Evolutionary conservation across 345 rosid species (phyloP), one percentile per base, ranked within the genome.

Genomic region (Abelmoschus esculentus): DNA sequence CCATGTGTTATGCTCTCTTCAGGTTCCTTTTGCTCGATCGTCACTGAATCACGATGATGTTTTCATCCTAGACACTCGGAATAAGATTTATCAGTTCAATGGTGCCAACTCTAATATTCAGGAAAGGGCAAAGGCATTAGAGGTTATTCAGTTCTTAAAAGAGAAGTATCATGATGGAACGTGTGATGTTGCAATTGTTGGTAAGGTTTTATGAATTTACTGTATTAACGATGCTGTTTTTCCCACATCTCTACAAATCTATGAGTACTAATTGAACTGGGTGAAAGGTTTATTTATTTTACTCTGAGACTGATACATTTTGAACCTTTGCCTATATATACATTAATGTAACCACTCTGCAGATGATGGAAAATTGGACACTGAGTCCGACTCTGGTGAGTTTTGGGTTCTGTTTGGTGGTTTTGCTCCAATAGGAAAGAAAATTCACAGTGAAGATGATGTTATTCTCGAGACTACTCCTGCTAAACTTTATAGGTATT

Each of bases 31-130:
- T 78, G 93, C 92, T 70, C 90, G 99, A 36, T 84, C 99, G 70
- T 89, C 98, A 50, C 77, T 92, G 76, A 96, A 96, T 85, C 99
- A 96, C 40, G 99, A 92, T 79, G 99, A 96, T 79, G 97, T 96
- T 68, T 95, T 96, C 82, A 92, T 92, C 77, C 79, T 96, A 82
- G 98, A 96, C 74, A 83, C 90, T 42, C 72, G 84, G 73, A 74
- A 82, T 54, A 96, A 96, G 86, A 89, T 96, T 60, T 96, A 83
- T 85, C 99, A 96, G 84, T 96, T 96, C 86, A 96, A 96, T 77
- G 99, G 98, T 67, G 84, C 96, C 77, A 92, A 96, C 80, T 92
- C 99, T 44, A 96, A 87, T 79, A 92, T 96, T 75, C 99, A 92
- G 76, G 99, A 96, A 80, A 87, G 99, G 73, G 99, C 92, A 52